Evolutionary conservation across 1,139 yeast genomes (phyloP).

Genomic region (Suhomyces anneliseae): DNA sequence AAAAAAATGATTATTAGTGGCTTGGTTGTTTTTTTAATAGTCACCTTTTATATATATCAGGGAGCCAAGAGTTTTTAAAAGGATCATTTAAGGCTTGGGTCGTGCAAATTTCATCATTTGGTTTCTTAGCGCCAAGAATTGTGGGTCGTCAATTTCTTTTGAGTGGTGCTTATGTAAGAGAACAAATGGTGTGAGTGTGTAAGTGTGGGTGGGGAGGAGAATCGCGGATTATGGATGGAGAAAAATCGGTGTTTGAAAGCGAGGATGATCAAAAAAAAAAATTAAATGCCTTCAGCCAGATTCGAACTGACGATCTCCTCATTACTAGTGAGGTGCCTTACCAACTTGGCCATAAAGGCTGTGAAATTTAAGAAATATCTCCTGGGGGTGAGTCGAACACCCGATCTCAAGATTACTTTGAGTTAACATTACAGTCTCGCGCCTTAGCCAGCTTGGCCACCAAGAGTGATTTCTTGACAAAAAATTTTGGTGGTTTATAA

Average conservation of each 20-base stretch:
- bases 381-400: constrained; percentile 86
- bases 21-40: background rate
- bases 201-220: too few species aligned
- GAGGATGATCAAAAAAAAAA: constrained; percentile 9
- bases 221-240: too few species aligned
- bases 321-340: constrained; percentile 92
- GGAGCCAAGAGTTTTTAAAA: constrained; percentile 11
- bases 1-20: background rate
- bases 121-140: constrained; percentile 14
- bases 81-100: constrained; percentile 5
- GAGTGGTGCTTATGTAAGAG: background rate
- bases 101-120: constrained; percentile 2
- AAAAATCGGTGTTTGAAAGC: too few species aligned
- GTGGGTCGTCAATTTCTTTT: constrained; percentile 7
- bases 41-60: constrained; percentile 4
- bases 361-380: constrained; percentile 34
- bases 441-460: constrained; percentile 83
- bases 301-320: constrained; percentile 89
- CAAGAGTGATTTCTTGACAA: constrained; percentile 42
- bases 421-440: constrained; percentile 67
- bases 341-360: constrained; percentile 65
- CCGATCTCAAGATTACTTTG: constrained; percentile 71
- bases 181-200: background rate
- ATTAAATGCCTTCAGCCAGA: constrained; percentile 71
- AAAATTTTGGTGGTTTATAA: too few species aligned